Evolutionary conservation across 2,329 filamentous ascomycete genomes (phyloP).

Genomic region (Phoma sp.): DNA sequence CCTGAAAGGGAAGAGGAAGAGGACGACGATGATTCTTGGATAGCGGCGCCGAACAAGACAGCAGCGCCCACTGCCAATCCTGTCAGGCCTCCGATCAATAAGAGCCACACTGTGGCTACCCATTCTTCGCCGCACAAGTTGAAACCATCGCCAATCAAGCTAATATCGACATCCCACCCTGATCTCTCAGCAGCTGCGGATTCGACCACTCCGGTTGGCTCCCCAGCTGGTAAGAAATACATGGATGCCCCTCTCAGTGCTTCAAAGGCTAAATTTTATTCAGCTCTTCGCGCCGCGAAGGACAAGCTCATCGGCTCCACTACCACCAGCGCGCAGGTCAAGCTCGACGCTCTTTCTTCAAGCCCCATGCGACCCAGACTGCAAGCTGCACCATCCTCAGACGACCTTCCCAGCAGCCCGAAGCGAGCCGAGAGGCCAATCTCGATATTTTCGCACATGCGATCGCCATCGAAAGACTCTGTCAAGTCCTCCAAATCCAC

Average conservation of each 20-base stretch:
- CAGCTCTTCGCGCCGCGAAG: conserved; percentile 86
- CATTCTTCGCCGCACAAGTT: conserved; percentile 46
- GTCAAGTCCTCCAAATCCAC: conserved; percentile 38
- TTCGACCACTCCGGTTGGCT: conserved; percentile 66
- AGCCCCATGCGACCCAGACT: conserved; percentile 38
- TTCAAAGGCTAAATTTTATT: conserved; percentile 91
- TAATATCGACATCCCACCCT: conserved; percentile 55
- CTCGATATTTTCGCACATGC: conserved; percentile 45
- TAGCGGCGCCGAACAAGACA: conserved; percentile 63
- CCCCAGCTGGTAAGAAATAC: conserved; percentile 60
- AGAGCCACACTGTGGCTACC: conserved; percentile 66
- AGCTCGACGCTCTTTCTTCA: conserved; percentile 60
- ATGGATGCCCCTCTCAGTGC: conserved; percentile 85
- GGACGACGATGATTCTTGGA: conserved; percentile 62
- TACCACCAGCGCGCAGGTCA: conserved; percentile 64
- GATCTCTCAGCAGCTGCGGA: conserved; percentile 48
- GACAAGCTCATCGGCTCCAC: conserved; percentile 82
- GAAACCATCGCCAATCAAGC: conserved; percentile 52
- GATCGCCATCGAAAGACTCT: conserved; percentile 47
- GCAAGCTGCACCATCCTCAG: conserved; percentile 36
- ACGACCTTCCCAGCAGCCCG: conserved; percentile 46
- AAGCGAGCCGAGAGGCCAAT: conserved; percentile 41
- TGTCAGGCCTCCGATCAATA: conserved; percentile 61
- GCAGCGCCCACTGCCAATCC: conserved; percentile 36
- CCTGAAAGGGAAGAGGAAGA: conserved; percentile 19